These are phyloP conservation scores for Fusarium cyanostomum DNA, from an alignment of 2,329 filamentous ascomycete genomes.

Conservation along the genomic window DNA sequence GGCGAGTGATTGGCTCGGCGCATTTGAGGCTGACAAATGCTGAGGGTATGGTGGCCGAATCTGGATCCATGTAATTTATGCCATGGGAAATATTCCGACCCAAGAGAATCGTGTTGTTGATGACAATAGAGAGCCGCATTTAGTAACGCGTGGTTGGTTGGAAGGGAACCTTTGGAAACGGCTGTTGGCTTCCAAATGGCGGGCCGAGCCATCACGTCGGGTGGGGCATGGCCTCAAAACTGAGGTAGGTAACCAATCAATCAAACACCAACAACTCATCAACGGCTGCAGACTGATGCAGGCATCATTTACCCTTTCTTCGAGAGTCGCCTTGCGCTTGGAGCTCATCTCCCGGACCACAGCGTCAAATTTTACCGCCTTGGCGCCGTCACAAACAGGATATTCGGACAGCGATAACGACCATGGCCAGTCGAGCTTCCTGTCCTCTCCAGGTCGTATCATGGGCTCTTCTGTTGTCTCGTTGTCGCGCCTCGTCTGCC, in stretches of 20 bases:
- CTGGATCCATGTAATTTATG: background rate
- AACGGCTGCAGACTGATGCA: background rate
- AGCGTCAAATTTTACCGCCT: constrained; percentile 1
- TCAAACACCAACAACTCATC: constrained; percentile 22
- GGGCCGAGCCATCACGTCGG: constrained; percentile 24
- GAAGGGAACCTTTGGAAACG: background rate
- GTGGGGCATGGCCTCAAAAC: constrained; percentile 28
- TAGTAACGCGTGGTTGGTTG: background rate
- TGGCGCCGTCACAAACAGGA: constrained; percentile 23
- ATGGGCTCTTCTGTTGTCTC: constrained; percentile 15
- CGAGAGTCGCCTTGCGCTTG: constrained; percentile 8
- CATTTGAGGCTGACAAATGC: background rate
- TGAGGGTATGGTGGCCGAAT: background rate
- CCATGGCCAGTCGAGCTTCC: constrained; percentile 2
- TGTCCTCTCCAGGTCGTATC: background rate
- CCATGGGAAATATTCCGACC: background rate
- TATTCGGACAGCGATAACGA: constrained; percentile 2
- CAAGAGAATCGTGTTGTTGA: background rate
- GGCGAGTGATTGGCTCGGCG: background rate
- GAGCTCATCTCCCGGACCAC: constrained; percentile 6
- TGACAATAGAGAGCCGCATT: constrained; percentile 1
- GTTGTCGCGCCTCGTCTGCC: constrained; percentile 11
- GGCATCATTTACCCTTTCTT: constrained; percentile 19
- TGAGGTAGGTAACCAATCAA: constrained; percentile 13
- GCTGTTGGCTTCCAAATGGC: background rate